Percentiles rank a stretch among this genome's conserved stretches.
phyloP scores from a whole-genome alignment of 225 moss, liverwort and hornwort genomes.

The Sphagnum tenellum region DNA sequence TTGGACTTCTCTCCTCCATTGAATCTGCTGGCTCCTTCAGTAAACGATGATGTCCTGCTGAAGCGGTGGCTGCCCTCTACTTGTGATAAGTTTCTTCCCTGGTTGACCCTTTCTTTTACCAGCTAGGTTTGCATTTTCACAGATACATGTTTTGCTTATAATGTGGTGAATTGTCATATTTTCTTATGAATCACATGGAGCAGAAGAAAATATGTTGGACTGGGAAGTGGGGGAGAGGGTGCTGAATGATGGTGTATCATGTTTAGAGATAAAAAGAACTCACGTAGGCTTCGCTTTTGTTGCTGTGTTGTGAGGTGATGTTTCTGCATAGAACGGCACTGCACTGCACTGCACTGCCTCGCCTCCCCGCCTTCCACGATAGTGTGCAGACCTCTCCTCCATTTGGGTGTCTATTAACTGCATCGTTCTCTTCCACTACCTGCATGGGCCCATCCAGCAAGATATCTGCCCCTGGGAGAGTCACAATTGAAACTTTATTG shows the following conservation, averaged over 20 bases:
- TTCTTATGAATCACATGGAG: too few species aligned
- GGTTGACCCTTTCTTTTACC: conserved; percentile 69
- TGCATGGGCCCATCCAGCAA: conserved; percentile 56
- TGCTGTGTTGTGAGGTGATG: conserved; percentile 99
- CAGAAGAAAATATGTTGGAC: too few species aligned
- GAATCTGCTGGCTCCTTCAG: conserved; percentile 72
- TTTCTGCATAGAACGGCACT: conserved; percentile 97
- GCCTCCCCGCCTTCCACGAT: conserved; percentile 70
- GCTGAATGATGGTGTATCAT: too few species aligned
- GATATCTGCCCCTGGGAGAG: conserved; percentile 37
- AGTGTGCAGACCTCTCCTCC: conserved; percentile 30
- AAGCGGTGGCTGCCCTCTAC: conserved; percentile 87
- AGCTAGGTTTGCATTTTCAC: background rate
- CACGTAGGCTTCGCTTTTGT: conserved; percentile 99
- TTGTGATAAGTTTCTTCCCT: conserved; percentile 82
- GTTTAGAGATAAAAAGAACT: conserved; percentile 49
- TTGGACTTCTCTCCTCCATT: conserved; percentile 77
- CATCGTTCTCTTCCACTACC: conserved; percentile 55
- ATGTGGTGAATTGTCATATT: too few species aligned
- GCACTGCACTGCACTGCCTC: conserved; percentile 35
- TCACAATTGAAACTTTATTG: conserved; percentile 36
- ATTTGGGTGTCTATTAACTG: conserved; percentile 47
- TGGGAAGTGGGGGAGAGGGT: too few species aligned
- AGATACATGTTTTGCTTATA: conserved; percentile 4
- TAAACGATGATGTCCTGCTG: conserved; percentile 86